Base-by-base conservation (phyloP, 1,284 basidiomycete species). In the Apiotrichum montevideense region DNA sequence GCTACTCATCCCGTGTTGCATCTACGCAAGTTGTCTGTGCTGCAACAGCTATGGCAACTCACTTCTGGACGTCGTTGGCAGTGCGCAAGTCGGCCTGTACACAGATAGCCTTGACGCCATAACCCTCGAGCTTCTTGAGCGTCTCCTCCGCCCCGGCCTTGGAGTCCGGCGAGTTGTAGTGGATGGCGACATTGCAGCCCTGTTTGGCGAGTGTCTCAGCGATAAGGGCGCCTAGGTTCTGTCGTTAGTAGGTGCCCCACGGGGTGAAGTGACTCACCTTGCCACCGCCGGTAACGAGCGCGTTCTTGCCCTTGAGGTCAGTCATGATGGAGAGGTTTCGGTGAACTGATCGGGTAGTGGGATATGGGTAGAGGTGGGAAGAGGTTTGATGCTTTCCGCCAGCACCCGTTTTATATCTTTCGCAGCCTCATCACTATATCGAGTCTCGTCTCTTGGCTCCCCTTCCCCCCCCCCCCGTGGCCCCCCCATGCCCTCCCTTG, bases 151-250 rank as follows among this genome's bases (percentile, higher is more conserved):
- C 41, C 47, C 57, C 61, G 9, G n/a, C 51, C 58, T 63, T 59
- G 46, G 52, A 53, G 15, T 39, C 13, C 4, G 55, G 21, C 52
- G 57, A 57, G 55, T 63, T 59, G 61, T 63, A 63, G 56, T 63
- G 61, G 55, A 63, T 63, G 6, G 55, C 61, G 6, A 63, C 61
- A 49, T 63, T 63, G 52, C 46, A 55, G 35, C 61, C 61, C 51
- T 57, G 55, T 50, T 51, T 51, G 46, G 61, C 57, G 14, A 63
- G 61, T 41, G 33, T 55, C 53, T 57, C 53, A 42, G 61, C 61
- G 42, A 63, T 63, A 34, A 63, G 56, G 11, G 55, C 61, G 8
- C 61, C 61, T 47, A 63, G 61, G 61, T 63, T 63, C 61, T 63
- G 46, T 4, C 6, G 51, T 58, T 40, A 61, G 21, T 21, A 21